phyloP scores from a whole-genome alignment of 768 basidiomycete genomes.

The Russula sp. region DNA sequence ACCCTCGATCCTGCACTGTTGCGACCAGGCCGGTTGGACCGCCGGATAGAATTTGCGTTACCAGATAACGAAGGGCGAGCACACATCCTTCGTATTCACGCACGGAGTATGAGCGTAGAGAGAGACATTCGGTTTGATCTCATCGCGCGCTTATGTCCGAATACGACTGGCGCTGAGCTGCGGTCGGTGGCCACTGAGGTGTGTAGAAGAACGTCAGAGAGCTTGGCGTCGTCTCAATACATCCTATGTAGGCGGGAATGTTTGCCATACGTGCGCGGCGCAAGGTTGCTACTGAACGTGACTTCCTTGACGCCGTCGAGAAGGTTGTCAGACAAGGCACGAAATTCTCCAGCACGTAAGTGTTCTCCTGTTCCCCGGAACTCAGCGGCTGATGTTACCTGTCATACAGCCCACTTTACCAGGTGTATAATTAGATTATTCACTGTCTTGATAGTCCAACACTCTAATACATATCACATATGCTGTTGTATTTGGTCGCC shows the following conservation, averaged over 20 bases:
- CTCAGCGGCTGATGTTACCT: slow-evolving; percentile 7
- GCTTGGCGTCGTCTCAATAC: slow-evolving; percentile 1
- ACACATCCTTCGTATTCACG: slow-evolving; percentile 95
- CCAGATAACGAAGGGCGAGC: slow-evolving; percentile 95
- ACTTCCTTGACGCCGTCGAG: slow-evolving; percentile 96
- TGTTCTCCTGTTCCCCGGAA: slow-evolving; percentile 23
- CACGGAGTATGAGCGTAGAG: slow-evolving; percentile 96
- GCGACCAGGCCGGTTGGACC: slow-evolving; percentile 91
- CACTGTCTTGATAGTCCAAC: background rate
- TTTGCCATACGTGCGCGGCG: slow-evolving; percentile 95
- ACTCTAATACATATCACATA: background rate
- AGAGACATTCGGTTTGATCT: slow-evolving; percentile 96
- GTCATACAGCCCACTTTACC: slow-evolving; percentile 66
- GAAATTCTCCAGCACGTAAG: slow-evolving; percentile 96
- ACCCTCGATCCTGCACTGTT: slow-evolving; percentile 95
- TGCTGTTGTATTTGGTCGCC: background rate
- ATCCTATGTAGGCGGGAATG: slow-evolving; percentile 78
- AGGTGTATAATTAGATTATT: slow-evolving; percentile 78
- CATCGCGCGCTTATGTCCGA: slow-evolving; percentile 93
- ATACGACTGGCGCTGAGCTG: slow-evolving; percentile 97
- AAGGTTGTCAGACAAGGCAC: slow-evolving; percentile 97
- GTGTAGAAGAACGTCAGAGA: slow-evolving; percentile 19
- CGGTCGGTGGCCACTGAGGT: slow-evolving; percentile 96
- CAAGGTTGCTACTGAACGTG: slow-evolving; percentile 95
- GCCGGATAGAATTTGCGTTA: slow-evolving; percentile 92